Conservation (phyloP, 352 stramenopile species). For the Globisporangium acanthophoron region DNA sequence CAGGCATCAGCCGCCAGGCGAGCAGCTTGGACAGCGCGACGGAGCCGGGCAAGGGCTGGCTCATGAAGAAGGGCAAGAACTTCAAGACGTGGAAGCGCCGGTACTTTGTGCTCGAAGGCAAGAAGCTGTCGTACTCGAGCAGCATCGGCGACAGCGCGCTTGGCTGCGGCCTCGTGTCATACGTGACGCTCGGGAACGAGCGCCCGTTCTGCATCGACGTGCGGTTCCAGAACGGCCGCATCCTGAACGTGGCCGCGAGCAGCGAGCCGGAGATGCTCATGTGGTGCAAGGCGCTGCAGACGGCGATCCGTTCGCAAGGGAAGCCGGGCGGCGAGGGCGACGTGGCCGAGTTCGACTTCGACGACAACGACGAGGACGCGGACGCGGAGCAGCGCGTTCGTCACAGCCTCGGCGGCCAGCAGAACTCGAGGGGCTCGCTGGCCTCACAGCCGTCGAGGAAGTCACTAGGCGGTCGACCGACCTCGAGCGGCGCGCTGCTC, state of each 20-base stretch:
- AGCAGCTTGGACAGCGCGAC: constrained; percentile 4
- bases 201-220: constrained; percentile 71
- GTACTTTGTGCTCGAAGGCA: constrained; percentile 53
- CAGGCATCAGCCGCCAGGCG: not conserved
- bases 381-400: constrained; percentile 14
- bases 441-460: not conserved
- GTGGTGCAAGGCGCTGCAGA: constrained; percentile 58
- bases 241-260: constrained; percentile 49
- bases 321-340: constrained; percentile 30
- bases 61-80: constrained; percentile 57
- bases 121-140: constrained; percentile 53
- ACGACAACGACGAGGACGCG: constrained; percentile 39
- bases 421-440: not conserved
- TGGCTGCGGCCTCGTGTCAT: constrained; percentile 43
- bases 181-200: constrained; percentile 47
- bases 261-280: constrained; percentile 49
- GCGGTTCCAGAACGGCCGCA: constrained; percentile 51
- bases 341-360: constrained; percentile 45
- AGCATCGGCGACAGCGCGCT: constrained; percentile 29
- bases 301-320: constrained; percentile 27
- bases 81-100: constrained; percentile 67
- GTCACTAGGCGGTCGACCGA: constrained; percentile 1
- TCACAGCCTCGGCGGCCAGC: constrained; percentile 2
- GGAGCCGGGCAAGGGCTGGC: constrained; percentile 31
- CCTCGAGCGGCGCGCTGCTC: not conserved